These are phyloP conservation scores for Mycothermus thermophilus DNA, from an alignment of 495 filamentous ascomycete genomes.

Conservation along the genomic window DNA sequence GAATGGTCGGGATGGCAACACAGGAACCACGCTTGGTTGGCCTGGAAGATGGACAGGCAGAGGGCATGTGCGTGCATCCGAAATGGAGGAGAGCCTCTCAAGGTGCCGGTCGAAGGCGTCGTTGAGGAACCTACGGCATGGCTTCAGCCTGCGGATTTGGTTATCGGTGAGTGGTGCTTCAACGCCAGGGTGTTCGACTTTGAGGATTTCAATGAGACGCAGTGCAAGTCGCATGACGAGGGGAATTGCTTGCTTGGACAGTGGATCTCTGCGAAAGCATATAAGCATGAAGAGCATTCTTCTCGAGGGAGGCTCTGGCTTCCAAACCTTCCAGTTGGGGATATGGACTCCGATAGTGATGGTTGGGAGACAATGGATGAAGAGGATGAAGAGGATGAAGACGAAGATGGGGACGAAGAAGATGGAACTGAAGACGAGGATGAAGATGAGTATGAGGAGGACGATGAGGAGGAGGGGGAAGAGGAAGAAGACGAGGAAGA, in stretches of 20 bases:
- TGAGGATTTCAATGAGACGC: neutral
- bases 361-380: no score
- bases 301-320: neutral
- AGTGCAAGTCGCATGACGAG: neutral
- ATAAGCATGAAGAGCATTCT: constrained; percentile 1
- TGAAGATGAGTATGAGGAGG: no score
- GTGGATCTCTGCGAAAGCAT: neutral
- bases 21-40: neutral
- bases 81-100: no score
- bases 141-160: constrained; percentile 3
- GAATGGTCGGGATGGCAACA: neutral
- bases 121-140: neutral
- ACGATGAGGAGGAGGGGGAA: neutral
- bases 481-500: no score
- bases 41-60: neutral
- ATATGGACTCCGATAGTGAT: neutral
- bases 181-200: no score
- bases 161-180: neutral
- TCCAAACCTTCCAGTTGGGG: neutral
- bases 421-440: no score
- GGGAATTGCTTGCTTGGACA: neutral
- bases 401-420: no score
- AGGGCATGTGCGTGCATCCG: neutral
- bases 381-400: no score
- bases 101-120: neutral